Evolutionary conservation across 2,329 filamentous ascomycete species (phyloP), one percentile per base, ranked within the genome.

Genomic region (Colletotrichum endophyticum): DNA sequence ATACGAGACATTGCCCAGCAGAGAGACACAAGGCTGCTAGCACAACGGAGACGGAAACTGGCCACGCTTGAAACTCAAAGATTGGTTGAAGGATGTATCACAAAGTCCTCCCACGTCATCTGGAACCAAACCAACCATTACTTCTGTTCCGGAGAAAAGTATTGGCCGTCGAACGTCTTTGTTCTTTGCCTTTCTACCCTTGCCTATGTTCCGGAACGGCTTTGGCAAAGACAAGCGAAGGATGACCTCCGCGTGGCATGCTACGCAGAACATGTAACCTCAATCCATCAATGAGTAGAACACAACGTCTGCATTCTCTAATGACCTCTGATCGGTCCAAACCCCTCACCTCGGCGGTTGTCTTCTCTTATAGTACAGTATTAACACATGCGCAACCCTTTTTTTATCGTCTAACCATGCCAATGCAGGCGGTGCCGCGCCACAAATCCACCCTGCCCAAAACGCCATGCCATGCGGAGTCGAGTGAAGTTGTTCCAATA

Each of bases 381-480:
- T 76, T 74, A 76, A 76, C 74, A 76, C 66, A 76, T 49, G 64
- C 39, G 73, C 70, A 69, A 30, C 70, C 63, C 49, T 59, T 73
- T 76, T 73, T 76, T 74, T 76, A 74, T 76, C 70, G 59, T 76
- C 70, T 76, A 76, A 76, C 74, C 70, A 56, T 76, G 74, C 70
- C 74, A 66, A 70, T 70, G 70, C 70, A 73, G 74, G 74, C 74
- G 74, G 71, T 76, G 74, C 74, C 70, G 44, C 70, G 73, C 74
- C 70, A 53, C 44, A 36, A 61, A 63, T 66, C 61, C 72, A 69
- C 74, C 69, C 56, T 36, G 69, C 75, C 71, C 49, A 72, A 69
- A 78, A 78, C 77, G 77, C 77, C 77, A 76, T 78, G 77, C 77
- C 77, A 78, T 78, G 77, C 77, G 75, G 77, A 78, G 77, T 77